Base-by-base conservation (phyloP, 257 asterid genomes). In the Linaria vulgaris region DNA sequence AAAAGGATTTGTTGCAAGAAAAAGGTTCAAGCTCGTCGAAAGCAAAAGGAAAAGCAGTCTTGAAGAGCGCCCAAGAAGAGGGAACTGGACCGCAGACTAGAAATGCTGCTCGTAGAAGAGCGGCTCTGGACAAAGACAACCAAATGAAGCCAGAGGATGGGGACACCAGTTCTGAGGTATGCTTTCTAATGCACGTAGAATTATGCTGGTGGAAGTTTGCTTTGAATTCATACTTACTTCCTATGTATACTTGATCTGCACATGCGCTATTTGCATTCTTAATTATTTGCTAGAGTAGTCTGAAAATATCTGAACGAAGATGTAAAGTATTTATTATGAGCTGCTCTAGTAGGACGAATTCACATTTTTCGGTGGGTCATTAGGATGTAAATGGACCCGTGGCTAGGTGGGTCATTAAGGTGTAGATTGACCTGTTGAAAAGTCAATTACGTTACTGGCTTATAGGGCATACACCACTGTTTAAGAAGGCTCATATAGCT, bases 131-230 rank as follows among this genome's bases (percentile, higher is more conserved):
- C 59, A 89, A 85, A 80, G 97, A 85, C 64, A 76, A 76, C 27
- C 87, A 87, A 59, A 67, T 67, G 84, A 87, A 85, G 80, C 80
- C 90, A 34, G 86, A 69, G 49, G 90, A 75, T 66, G 95, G 82
- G 72, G 88, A 83, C 74, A 75, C 88, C 50, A 89, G 91, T 74
- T 89, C 97, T 51, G 96, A 92, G 99, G 99, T 92, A 77, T 69
- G 63, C 47, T 45, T 64, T 63, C 41, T 25, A 9, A 34, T 71
- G 37, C 52, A 20, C 57, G 24, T 16, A 4, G 34, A 27, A 27
- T 30, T 21, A 44, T 44, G 41, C 41, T 11, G 1, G 9, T 44
- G 17, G 17, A 44, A 44, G 49, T 44, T 44, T 44, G 3, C 49
- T 44, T 44, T 44, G 49, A 47, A 17, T 20, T 50, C 22, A 15